Conservation (phyloP, 129 eudicot genomes). For the Pittosporum tobira region DNA sequence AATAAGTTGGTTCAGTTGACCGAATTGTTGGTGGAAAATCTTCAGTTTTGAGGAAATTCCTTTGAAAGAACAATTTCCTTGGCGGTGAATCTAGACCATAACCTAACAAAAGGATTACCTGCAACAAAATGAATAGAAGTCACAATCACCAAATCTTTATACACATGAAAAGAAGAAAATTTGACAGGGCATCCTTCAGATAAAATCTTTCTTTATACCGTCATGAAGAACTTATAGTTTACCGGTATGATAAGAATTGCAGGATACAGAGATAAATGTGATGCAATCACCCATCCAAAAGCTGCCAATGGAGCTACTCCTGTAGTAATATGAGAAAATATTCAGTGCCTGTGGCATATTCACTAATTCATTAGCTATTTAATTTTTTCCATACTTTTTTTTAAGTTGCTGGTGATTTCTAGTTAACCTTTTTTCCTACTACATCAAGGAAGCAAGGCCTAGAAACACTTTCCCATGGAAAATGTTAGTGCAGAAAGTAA, state of each 20-base stretch:
- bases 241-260: slow-evolving; percentile 69
- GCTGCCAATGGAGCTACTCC: slow-evolving; percentile 83
- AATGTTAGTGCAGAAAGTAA: no score
- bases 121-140: slow-evolving; percentile 14
- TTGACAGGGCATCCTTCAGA: not conserved
- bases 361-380: not conserved
- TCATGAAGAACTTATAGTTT: slow-evolving; percentile 5
- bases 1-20: slow-evolving; percentile 16
- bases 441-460: no score
- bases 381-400: not conserved
- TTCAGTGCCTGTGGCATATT: slow-evolving; percentile 1
- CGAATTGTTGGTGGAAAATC: slow-evolving; percentile 12
- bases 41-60: slow-evolving; percentile 13
- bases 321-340: slow-evolving; percentile 22
- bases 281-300: slow-evolving; percentile 82
- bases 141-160: slow-evolving; percentile 6
- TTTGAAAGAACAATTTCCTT: slow-evolving; percentile 51
- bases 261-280: slow-evolving; percentile 90
- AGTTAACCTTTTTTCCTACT: no score
- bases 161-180: slow-evolving; percentile 5
- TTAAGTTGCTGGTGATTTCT: no score
- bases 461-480: no score
- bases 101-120: slow-evolving; percentile 66
- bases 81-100: slow-evolving; percentile 87
- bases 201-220: not conserved